These are phyloP conservation scores for Hypericum perforatum DNA, from an alignment of 345 rosid genomes.

Conservation along the genomic window DNA sequence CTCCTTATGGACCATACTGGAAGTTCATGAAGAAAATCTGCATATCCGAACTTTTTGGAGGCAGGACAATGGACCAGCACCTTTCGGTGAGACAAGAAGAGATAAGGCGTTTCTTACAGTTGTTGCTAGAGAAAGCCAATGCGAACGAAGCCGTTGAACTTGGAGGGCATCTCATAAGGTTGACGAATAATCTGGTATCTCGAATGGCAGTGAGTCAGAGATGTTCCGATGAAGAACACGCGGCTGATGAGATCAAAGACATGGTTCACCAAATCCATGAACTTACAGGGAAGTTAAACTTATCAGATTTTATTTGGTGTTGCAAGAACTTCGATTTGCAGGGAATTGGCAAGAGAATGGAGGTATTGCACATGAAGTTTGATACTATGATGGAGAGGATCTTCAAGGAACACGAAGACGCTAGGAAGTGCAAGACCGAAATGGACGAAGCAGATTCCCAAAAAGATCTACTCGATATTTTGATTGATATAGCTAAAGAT, in stretches of 20 bases:
- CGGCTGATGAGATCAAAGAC: constrained; percentile 23
- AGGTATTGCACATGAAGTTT: no score
- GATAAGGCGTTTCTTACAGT: constrained; percentile 39
- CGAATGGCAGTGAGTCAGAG: constrained; percentile 37
- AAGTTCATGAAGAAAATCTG: constrained; percentile 62
- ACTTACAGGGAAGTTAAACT: constrained; percentile 36
- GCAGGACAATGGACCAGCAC: constrained; percentile 46
- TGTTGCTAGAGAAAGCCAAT: constrained; percentile 27
- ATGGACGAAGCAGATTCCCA: constrained; percentile 2
- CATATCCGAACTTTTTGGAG: constrained; percentile 53
- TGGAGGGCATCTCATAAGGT: constrained; percentile 16
- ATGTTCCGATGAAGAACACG: constrained; percentile 16
- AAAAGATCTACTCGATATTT: constrained; percentile 29
- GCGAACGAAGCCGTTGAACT: constrained; percentile 30
- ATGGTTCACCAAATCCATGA: constrained; percentile 29
- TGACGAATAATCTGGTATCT: constrained; percentile 32
- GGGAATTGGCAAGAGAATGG: no score
- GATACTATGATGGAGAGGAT: no score
- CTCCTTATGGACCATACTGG: constrained; percentile 43
- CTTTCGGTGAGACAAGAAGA: constrained; percentile 30
- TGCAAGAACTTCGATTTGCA: constrained; percentile 34
- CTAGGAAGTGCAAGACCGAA: background rate
- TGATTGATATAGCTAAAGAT: constrained; percentile 23
- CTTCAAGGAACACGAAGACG: no score
- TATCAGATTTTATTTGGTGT: constrained; percentile 49